Evolutionary conservation across 2,329 filamentous ascomycete genomes (phyloP).

Genomic region (Akanthomyces lecanii): DNA sequence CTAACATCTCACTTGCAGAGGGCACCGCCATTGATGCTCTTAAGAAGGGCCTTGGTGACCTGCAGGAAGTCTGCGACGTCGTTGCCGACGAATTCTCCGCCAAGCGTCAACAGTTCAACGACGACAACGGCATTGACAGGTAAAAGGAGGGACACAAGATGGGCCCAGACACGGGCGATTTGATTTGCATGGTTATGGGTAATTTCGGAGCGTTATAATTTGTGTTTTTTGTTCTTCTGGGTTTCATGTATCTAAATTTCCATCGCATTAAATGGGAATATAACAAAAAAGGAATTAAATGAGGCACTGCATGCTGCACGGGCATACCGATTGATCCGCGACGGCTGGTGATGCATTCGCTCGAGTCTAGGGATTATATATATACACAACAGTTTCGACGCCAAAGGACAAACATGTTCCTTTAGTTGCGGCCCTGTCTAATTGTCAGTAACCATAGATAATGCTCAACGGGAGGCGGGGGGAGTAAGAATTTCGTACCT

Average conservation of each 20-base stretch:
- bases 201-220: constrained; percentile 5
- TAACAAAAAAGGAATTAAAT: constrained; percentile 7
- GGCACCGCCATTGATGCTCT: constrained; percentile 78
- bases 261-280: not conserved
- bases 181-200: not conserved
- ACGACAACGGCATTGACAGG: constrained; percentile 30
- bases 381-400: constrained; percentile 28
- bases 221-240: not conserved
- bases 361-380: constrained; percentile 28
- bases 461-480: not conserved
- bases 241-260: not conserved
- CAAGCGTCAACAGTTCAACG: constrained; percentile 41
- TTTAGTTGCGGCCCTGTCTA: constrained; percentile 53
- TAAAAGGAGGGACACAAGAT: constrained; percentile 8
- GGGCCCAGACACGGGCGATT: not conserved
- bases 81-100: constrained; percentile 83
- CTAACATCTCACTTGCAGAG: constrained; percentile 46
- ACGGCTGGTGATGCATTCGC: constrained; percentile 10
- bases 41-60: constrained; percentile 82
- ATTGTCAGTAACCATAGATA: constrained; percentile 20
- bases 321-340: not conserved
- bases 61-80: constrained; percentile 89
- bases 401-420: constrained; percentile 23
- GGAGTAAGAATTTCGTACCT: constrained; percentile 55
- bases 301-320: constrained; percentile 8